Conservation (phyloP, 2,329 filamentous ascomycete genomes). For the Diaporthe ampelina region DNA sequence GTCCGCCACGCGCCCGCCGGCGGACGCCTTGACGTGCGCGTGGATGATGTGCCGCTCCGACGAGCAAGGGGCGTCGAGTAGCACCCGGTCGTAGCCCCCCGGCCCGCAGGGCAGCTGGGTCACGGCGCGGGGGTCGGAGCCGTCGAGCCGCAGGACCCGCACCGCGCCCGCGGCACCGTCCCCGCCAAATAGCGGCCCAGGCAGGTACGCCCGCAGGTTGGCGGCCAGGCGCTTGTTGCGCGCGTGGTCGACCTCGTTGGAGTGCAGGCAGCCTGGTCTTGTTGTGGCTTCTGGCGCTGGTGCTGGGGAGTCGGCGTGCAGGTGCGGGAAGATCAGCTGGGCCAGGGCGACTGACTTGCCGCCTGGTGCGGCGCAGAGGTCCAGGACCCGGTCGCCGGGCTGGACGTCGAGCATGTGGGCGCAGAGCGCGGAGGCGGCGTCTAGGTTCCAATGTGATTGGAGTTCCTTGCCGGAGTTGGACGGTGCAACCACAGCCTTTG, state of each 20-base stretch:
- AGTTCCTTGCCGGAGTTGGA: constrained; percentile 39
- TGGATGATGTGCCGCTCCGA: constrained; percentile 57
- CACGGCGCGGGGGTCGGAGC: constrained; percentile 45
- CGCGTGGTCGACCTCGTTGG: constrained; percentile 52
- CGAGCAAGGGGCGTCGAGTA: constrained; percentile 58
- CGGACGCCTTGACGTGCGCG: constrained; percentile 49
- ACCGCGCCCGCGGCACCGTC: constrained; percentile 40
- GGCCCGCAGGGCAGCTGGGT: constrained; percentile 48
- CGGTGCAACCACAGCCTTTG: constrained; percentile 41
- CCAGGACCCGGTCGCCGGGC: constrained; percentile 54
- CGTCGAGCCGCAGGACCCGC: constrained; percentile 47
- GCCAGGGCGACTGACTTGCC: constrained; percentile 53
- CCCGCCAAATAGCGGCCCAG: constrained; percentile 43
- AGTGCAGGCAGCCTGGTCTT: constrained; percentile 50
- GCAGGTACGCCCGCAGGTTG: constrained; percentile 48
- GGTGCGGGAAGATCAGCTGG: constrained; percentile 48
- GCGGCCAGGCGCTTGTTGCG: constrained; percentile 50
- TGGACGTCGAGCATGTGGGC: constrained; percentile 51
- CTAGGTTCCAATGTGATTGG: constrained; percentile 50
- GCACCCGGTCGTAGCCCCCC: constrained; percentile 55
- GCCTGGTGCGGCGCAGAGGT: constrained; percentile 56
- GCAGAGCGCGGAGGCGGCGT: constrained; percentile 48
- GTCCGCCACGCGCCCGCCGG: constrained; percentile 49
- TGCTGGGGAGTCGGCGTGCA: constrained; percentile 36
- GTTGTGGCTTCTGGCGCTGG: constrained; percentile 43